Evolutionary conservation across 1,284 basidiomycete species (phyloP), one percentile per base, ranked within the genome.

Genomic region (Naganishia sp.): DNA sequence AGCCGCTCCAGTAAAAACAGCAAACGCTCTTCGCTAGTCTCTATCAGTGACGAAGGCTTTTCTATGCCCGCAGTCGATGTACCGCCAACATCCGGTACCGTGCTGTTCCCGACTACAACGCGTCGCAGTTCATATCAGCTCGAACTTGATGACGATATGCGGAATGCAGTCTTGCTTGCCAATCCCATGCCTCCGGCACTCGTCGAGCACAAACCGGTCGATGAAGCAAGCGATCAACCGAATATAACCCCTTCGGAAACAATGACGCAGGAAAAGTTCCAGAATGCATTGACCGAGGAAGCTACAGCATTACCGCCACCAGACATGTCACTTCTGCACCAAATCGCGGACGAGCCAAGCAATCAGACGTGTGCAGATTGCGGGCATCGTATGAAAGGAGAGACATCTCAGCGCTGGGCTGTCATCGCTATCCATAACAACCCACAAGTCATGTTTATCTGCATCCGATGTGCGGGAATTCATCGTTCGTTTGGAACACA

Each of bases 401-500:
- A 77, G 64, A 76, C 74, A 63, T 67, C 71, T 17, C 75, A 73
- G 61, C 73, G 78, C 13, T 80, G 79, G 79, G 79, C 79, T 17
- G 78, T 77, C 1, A 71, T 76, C 47, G 76, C 77, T 75, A 68
- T 71, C 73, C 77, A 31, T n/a, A 61, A 62, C 17, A 72, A 75
- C 18, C 81, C 83, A 2, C 79, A 83, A 66, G 81, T 81, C 45
- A 76, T 83, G 67, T 83, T 83, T 66, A 72, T 84, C 53, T 84
- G 83, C 72, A 84, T 84, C 50, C 73, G 80, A 17, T 84, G 83
- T 69, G 79, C 77, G 28, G 83, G 83, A 0, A 65, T 82, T 1
- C 83, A 84, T 70, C 78, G 83, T 6, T 74, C 77, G 6, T 73
- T 84, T 9, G 83, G 83, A 9, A 83, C 82, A 31, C 83, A 83